phyloP scores from a whole-genome alignment of 2,329 filamentous ascomycete genomes.

The Hypoxylon sp. region DNA sequence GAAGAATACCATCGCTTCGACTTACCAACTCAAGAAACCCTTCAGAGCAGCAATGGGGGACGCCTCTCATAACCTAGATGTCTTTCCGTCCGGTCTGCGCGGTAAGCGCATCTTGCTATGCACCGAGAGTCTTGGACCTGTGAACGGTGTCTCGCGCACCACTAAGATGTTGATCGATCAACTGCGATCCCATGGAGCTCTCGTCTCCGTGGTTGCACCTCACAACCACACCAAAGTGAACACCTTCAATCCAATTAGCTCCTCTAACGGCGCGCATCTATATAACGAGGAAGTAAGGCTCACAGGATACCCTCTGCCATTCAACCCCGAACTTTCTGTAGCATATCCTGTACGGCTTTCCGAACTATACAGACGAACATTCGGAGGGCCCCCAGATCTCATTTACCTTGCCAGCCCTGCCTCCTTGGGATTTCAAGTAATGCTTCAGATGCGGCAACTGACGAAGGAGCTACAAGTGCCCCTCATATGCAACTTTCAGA shows the following conservation, averaged over 20 bases:
- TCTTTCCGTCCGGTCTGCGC: slow-evolving; percentile 65
- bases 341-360: slow-evolving; percentile 78
- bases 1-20: slow-evolving; percentile 3
- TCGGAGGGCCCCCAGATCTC: slow-evolving; percentile 72
- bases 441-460: slow-evolving; percentile 77
- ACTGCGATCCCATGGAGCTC: slow-evolving; percentile 72
- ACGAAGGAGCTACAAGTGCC: slow-evolving; percentile 67
- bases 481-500: slow-evolving; percentile 79
- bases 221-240: slow-evolving; percentile 69
- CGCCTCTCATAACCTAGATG: slow-evolving; percentile 57
- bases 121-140: slow-evolving; percentile 79
- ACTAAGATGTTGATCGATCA: slow-evolving; percentile 79
- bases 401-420: slow-evolving; percentile 80
- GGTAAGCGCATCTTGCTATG: slow-evolving; percentile 76
- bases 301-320: slow-evolving; percentile 76
- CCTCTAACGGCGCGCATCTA: slow-evolving; percentile 50
- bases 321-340: slow-evolving; percentile 79
- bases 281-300: slow-evolving; percentile 69
- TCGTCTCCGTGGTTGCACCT: slow-evolving; percentile 77
- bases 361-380: slow-evolving; percentile 71
- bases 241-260: slow-evolving; percentile 64
- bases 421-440: slow-evolving; percentile 78
- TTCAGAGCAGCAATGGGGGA: slow-evolving; percentile 15
- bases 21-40: background rate
- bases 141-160: slow-evolving; percentile 81